phyloP scores from a whole-genome alignment of 176 grass and related monocot species.

The Pharus latifolius region DNA sequence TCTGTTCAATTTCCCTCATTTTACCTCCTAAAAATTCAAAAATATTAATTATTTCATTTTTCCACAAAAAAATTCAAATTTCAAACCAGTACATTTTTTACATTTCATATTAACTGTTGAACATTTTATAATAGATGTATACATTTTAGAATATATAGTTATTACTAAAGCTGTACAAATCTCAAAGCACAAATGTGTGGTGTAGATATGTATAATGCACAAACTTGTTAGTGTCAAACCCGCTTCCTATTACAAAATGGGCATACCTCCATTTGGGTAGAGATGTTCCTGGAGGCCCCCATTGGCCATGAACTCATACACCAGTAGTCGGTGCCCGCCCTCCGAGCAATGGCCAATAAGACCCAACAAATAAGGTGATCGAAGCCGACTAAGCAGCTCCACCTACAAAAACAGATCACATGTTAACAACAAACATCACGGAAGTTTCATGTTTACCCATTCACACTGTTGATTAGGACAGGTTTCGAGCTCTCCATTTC shows the following conservation, averaged over 20 bases:
- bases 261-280: slow-evolving; percentile 68
- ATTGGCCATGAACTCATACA: slow-evolving; percentile 99
- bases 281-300: slow-evolving; percentile 96
- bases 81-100: too few relatives aligned
- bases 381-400: slow-evolving; percentile 76
- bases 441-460: neutral
- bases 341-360: slow-evolving; percentile 91
- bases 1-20: too few relatives aligned
- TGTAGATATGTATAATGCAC: too few relatives aligned
- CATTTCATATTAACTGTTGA: too few relatives aligned
- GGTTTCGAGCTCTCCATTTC: neutral
- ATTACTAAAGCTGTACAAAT: too few relatives aligned
- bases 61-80: too few relatives aligned
- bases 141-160: too few relatives aligned
- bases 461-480: neutral
- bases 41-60: too few relatives aligned
- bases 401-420: slow-evolving; percentile 49
- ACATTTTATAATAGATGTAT: too few relatives aligned
- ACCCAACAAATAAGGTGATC: slow-evolving; percentile 60
- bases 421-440: neutral
- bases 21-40: too few relatives aligned
- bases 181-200: too few relatives aligned
- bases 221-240: too few relatives aligned
- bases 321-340: slow-evolving; percentile 67
- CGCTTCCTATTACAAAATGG: neutral